These are phyloP conservation scores for Apiotrichum mycotoxinovorans DNA, from an alignment of 1,284 basidiomycete species.

Conservation along the genomic window DNA sequence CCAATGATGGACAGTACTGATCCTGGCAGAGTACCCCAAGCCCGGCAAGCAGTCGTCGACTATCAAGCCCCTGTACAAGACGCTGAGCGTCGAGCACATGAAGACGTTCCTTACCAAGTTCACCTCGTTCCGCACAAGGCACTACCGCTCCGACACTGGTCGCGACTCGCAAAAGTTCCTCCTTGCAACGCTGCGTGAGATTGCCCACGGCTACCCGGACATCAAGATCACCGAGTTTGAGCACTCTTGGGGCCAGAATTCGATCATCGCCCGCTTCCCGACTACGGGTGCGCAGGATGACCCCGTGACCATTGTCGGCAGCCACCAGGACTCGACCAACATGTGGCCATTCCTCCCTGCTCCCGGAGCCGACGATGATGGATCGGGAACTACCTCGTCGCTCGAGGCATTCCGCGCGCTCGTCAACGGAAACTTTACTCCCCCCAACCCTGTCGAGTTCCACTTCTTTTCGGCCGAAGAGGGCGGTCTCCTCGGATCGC, in stretches of 20 bases:
- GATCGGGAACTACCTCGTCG: constrained; percentile 85
- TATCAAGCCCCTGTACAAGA: constrained; percentile 41
- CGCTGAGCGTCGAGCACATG: constrained; percentile 42
- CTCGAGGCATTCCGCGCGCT: constrained; percentile 84
- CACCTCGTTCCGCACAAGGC: constrained; percentile 53
- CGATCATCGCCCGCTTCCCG: constrained; percentile 65
- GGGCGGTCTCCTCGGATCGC: constrained; percentile 89
- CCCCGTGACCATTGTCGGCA: constrained; percentile 61
- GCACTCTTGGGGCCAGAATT: constrained; percentile 90
- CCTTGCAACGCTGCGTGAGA: constrained; percentile 66
- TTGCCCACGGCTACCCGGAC: constrained; percentile 60
- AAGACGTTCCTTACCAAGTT: constrained; percentile 68
- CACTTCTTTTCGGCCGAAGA: constrained; percentile 97
- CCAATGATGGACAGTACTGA: no score
- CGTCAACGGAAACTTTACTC: constrained; percentile 70
- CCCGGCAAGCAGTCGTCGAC: constrained; percentile 37
- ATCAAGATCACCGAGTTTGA: constrained; percentile 75
- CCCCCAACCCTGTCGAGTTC: constrained; percentile 75
- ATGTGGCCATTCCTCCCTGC: constrained; percentile 82
- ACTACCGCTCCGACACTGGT: constrained; percentile 65
- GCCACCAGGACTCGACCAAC: constrained; percentile 91
- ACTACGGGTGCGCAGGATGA: constrained; percentile 28
- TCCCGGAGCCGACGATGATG: constrained; percentile 76
- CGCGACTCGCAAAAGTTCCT: constrained; percentile 74
- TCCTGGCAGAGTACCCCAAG: constrained; percentile 33